Percentiles rank a stretch among this genome's conserved stretches.
These are phyloP conservation scores for Neoscytalidium dimidiatum DNA, from an alignment of 2,329 filamentous ascomycete genomes.

Conservation along the genomic window DNA sequence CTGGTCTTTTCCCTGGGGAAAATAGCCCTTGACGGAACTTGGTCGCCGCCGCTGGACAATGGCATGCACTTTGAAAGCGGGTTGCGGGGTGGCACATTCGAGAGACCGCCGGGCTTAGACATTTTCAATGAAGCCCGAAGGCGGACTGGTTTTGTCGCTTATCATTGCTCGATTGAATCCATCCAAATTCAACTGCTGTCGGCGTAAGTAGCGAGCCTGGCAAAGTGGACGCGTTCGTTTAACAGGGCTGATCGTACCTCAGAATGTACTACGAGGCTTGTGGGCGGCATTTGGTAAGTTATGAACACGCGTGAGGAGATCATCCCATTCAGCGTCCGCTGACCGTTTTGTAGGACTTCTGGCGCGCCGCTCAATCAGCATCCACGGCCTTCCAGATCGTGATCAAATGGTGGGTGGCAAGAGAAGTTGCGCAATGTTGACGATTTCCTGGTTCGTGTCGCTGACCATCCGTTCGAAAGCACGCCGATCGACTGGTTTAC, in stretches of 20 bases:
- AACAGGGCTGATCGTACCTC: not conserved
- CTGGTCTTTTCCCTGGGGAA: constrained; percentile 63
- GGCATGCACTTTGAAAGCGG: constrained; percentile 46
- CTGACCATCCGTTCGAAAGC: constrained; percentile 17
- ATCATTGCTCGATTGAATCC: constrained; percentile 59
- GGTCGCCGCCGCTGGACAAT: constrained; percentile 50
- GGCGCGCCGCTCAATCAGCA: constrained; percentile 58
- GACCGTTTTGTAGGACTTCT: constrained; percentile 55
- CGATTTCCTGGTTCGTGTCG: not conserved
- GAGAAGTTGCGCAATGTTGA: constrained; percentile 20
- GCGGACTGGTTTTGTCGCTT: constrained; percentile 59
- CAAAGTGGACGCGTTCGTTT: not conserved
- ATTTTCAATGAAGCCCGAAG: constrained; percentile 65
- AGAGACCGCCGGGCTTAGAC: constrained; percentile 57
- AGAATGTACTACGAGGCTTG: constrained; percentile 56
- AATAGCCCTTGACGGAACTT: constrained; percentile 55
- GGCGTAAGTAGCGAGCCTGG: constrained; percentile 44
- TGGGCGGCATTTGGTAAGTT: constrained; percentile 52
- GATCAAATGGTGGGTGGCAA: constrained; percentile 51
- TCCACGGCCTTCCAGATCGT: constrained; percentile 60
- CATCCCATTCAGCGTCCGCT: not conserved
- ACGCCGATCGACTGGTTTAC: constrained; percentile 49
- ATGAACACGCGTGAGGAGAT: not conserved
- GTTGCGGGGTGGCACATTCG: constrained; percentile 53
- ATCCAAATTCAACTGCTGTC: constrained; percentile 61